These are phyloP conservation scores for Hygrophorus russula DNA, from an alignment of 768 basidiomycete genomes.

Conservation along the genomic window DNA sequence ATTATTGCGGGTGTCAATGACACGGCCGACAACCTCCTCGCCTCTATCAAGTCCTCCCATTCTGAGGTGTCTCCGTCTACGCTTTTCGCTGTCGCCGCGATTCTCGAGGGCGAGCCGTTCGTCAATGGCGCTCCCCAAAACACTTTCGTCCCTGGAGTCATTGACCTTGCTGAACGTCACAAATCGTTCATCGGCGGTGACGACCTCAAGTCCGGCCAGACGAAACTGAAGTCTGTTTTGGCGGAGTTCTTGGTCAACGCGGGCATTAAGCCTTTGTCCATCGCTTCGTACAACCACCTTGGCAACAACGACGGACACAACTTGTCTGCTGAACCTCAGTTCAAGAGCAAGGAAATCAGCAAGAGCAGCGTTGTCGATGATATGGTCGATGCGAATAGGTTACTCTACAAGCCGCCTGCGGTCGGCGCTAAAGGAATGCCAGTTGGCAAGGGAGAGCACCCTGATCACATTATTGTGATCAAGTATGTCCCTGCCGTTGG, in stretches of 20 bases:
- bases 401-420: constrained; percentile 80
- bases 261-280: constrained; percentile 94
- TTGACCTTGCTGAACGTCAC: constrained; percentile 83
- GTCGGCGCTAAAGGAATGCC: constrained; percentile 36
- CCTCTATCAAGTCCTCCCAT: constrained; percentile 75
- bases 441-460: constrained; percentile 84
- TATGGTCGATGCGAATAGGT: constrained; percentile 87
- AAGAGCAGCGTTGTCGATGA: constrained; percentile 97
- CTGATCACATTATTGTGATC: constrained; percentile 94
- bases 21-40: constrained; percentile 78
- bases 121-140: constrained; percentile 98
- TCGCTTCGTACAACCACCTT: constrained; percentile 97
- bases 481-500: constrained; percentile 96
- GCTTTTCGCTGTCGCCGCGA: constrained; percentile 88
- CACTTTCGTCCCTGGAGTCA: constrained; percentile 94
- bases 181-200: constrained; percentile 94
- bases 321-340: constrained; percentile 82
- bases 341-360: constrained; percentile 97
- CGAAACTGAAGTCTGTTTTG: constrained; percentile 92
- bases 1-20: constrained; percentile 94
- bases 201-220: constrained; percentile 97
- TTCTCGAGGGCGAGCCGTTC: constrained; percentile 92
- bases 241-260: constrained; percentile 99
- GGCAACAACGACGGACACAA: constrained; percentile 97
- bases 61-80: constrained; percentile 94